Evolutionary conservation across 768 basidiomycete species (phyloP).

Genomic region (Amanita pseudoporphyria): DNA sequence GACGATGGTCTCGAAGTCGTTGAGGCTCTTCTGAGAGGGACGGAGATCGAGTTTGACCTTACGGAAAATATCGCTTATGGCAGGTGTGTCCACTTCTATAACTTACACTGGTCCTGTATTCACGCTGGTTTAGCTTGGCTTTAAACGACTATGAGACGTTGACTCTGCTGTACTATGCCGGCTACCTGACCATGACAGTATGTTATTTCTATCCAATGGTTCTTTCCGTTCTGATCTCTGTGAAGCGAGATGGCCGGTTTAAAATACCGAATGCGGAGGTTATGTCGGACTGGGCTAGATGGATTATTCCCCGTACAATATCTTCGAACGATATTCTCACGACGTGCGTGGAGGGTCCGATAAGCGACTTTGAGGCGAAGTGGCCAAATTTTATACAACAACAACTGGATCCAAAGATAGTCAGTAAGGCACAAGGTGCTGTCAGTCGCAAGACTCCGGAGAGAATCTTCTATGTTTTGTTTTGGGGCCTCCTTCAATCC

Average conservation of each 20-base stretch:
- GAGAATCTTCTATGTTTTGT: too few species aligned
- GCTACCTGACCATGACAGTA: too few species aligned
- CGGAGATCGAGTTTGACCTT: constrained; percentile 7
- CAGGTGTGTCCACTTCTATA: constrained; percentile 8
- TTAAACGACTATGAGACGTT: constrained; percentile 8
- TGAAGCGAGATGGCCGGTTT: constrained; percentile 7
- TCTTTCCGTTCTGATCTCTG: constrained; percentile 8
- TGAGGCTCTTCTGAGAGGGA: constrained; percentile 8
- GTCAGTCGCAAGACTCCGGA: too few species aligned
- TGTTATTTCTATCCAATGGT: too few species aligned
- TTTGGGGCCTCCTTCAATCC: constrained; percentile 6
- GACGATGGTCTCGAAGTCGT: constrained; percentile 6
- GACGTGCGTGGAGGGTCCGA: constrained; percentile 8
- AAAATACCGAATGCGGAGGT: constrained; percentile 10
- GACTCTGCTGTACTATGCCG: constrained; percentile 11
- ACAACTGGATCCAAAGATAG: constrained; percentile 9
- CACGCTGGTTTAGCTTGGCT: constrained; percentile 2
- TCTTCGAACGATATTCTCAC: constrained; percentile 6
- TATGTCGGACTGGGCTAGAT: constrained; percentile 10
- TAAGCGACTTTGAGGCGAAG: constrained; percentile 7
- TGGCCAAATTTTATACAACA: constrained; percentile 11
- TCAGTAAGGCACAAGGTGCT: too few species aligned
- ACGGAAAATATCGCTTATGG: constrained; percentile 5
- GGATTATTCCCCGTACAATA: constrained; percentile 4
- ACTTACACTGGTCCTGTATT: constrained; percentile 9